These are phyloP conservation scores for Naganishia randhawae DNA, from an alignment of 768 basidiomycete genomes.

Conservation along the genomic window DNA sequence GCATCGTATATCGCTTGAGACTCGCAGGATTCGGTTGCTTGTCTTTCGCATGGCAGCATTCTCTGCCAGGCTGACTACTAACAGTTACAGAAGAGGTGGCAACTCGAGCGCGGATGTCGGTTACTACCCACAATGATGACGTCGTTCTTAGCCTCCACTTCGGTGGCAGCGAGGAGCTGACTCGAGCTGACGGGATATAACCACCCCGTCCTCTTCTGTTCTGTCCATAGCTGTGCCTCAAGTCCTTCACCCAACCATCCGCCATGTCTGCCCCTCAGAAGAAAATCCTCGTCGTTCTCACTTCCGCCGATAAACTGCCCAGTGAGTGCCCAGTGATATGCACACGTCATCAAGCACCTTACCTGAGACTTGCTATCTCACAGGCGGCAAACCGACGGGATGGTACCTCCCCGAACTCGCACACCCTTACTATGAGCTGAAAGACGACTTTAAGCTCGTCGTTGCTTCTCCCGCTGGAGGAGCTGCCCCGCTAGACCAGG, in stretches of 20 bases:
- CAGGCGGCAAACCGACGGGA: slow-evolving; percentile 49
- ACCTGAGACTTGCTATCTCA: neutral
- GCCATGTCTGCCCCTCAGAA: slow-evolving; percentile 26
- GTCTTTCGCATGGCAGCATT: no score
- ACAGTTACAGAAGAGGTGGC: no score
- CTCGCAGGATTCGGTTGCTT: no score
- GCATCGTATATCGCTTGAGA: no score
- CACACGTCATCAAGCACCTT: neutral
- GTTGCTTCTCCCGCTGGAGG: slow-evolving; percentile 64
- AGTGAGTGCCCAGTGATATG: slow-evolving; percentile 12
- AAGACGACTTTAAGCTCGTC: slow-evolving; percentile 58
- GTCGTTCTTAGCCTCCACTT: no score
- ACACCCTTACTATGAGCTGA: slow-evolving; percentile 64
- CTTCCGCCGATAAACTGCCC: slow-evolving; percentile 22
- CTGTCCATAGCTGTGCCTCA: no score
- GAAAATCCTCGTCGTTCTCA: slow-evolving; percentile 28
- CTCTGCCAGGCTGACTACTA: no score
- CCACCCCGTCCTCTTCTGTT: no score
- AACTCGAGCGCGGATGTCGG: no score
- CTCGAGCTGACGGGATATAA: no score
- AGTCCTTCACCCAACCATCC: neutral
- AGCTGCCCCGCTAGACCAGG: slow-evolving; percentile 65
- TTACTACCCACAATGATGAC: no score
- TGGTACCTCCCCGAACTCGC: slow-evolving; percentile 76
- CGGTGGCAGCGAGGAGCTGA: no score